phyloP scores from a whole-genome alignment of 306 rosid species.

The Fagus sylvatica region DNA sequence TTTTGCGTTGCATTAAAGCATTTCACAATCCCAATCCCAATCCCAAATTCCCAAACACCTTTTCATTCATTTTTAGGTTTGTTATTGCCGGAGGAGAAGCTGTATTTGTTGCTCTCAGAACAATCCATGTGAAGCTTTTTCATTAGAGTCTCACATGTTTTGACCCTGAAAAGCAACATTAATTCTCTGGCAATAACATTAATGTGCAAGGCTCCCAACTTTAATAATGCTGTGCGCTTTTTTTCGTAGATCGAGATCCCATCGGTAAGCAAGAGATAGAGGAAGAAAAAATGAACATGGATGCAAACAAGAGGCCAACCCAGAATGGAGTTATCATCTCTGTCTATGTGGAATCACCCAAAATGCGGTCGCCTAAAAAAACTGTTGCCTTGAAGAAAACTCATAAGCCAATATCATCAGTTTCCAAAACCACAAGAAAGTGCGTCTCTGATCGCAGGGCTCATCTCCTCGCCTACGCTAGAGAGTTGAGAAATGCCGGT shows the following conservation, averaged over 20 bases:
- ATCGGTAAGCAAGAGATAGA: not conserved
- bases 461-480: slow-evolving; percentile 1
- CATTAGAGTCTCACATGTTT: too few species aligned
- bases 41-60: too few species aligned
- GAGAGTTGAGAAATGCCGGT: not conserved
- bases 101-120: not conserved
- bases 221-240: too few species aligned
- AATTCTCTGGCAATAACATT: too few species aligned
- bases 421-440: not conserved
- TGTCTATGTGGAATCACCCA: not conserved
- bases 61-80: not conserved
- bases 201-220: too few species aligned
- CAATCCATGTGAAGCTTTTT: too few species aligned
- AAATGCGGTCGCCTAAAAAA: not conserved
- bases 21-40: not conserved
- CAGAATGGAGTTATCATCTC: not conserved
- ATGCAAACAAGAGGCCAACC: not conserved
- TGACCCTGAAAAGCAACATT: too few species aligned
- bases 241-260: not conserved
- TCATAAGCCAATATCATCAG: not conserved
- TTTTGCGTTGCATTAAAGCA: too few species aligned
- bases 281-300: slow-evolving; percentile 2
- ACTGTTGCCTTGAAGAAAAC: not conserved
- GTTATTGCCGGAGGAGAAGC: too few species aligned
- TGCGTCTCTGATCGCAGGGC: not conserved